phyloP scores from a whole-genome alignment of 208 protist species.

The Wallacemonas sp. region DNA sequence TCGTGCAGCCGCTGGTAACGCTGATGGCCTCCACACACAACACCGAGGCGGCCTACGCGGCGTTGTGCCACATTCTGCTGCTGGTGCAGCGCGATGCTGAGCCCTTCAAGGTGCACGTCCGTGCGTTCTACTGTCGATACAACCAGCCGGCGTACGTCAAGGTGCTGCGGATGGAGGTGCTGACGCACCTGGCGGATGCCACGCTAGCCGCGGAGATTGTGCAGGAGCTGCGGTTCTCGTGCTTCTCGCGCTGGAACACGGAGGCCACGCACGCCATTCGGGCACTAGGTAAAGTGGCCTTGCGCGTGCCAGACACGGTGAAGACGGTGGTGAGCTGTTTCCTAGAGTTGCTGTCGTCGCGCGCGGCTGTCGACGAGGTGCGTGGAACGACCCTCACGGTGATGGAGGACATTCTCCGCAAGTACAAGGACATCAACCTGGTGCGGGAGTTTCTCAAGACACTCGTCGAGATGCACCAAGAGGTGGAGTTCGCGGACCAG shows the following conservation, averaged over 20 bases:
- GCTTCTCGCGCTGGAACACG: slow-evolving; percentile 4
- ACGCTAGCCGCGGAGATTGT: slow-evolving; percentile 57
- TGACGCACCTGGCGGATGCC: slow-evolving; percentile 48
- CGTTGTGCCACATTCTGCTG: slow-evolving; percentile 83
- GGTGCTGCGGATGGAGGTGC: slow-evolving; percentile 82
- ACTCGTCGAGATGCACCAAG: slow-evolving; percentile 39
- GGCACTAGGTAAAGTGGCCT: slow-evolving; percentile 31
- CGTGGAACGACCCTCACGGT: slow-evolving; percentile 57
- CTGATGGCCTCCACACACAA: slow-evolving; percentile 53
- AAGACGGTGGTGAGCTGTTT: slow-evolving; percentile 30
- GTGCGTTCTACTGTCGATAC: slow-evolving; percentile 67
- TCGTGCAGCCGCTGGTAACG: slow-evolving; percentile 81
- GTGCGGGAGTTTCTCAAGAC: slow-evolving; percentile 41
- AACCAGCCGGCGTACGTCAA: slow-evolving; percentile 85
- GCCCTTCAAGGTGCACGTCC: slow-evolving; percentile 53
- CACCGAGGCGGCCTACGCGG: slow-evolving; percentile 63
- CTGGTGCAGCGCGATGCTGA: slow-evolving; percentile 56
- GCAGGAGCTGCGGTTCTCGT: slow-evolving; percentile 50
- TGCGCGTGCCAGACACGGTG: slow-evolving; percentile 22
- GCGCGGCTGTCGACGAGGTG: slow-evolving; percentile 39
- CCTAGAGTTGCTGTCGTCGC: slow-evolving; percentile 54
- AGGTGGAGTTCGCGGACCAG: slow-evolving; percentile 42
- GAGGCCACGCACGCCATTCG: slow-evolving; percentile 21
- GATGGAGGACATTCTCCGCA: slow-evolving; percentile 77
- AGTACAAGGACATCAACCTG: slow-evolving; percentile 54